phyloP scores from a whole-genome alignment of 495 filamentous ascomycete species.

The Penicillium ochrochloron region DNA sequence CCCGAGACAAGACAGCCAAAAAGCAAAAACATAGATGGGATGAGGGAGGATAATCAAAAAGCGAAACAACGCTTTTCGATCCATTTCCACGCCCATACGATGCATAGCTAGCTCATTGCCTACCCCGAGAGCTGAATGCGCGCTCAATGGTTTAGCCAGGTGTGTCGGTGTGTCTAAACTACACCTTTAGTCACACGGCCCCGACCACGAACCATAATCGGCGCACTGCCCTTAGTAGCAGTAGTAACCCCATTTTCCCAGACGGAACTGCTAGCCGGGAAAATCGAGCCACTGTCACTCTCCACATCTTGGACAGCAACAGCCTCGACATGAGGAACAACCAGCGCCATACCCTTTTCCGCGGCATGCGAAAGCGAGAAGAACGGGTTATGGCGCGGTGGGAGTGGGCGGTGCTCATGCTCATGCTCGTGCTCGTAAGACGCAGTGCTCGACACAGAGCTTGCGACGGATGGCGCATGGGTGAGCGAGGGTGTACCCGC shows the following conservation, averaged over 20 bases:
- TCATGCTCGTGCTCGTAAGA: slow-evolving; percentile 46
- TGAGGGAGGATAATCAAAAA: too few relatives aligned
- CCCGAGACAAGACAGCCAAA: too few relatives aligned
- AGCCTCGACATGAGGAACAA: slow-evolving; percentile 43
- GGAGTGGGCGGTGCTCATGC: slow-evolving; percentile 40
- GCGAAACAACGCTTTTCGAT: neutral
- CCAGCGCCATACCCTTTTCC: slow-evolving; percentile 48
- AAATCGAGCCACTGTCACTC: slow-evolving; percentile 36
- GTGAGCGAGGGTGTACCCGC: slow-evolving; percentile 37
- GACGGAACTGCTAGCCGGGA: slow-evolving; percentile 39
- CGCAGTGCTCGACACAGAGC: slow-evolving; percentile 47
- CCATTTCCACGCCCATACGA: neutral
- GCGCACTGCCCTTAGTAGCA: slow-evolving; percentile 20
- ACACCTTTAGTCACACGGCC: neutral
- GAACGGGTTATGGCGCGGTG: slow-evolving; percentile 48
- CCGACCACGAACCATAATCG: slow-evolving; percentile 14
- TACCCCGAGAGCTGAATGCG: neutral
- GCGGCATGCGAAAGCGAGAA: slow-evolving; percentile 38
- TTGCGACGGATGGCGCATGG: slow-evolving; percentile 51
- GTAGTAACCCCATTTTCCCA: slow-evolving; percentile 32
- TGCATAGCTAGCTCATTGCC: neutral
- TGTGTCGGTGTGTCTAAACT: neutral
- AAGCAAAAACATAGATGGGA: too few relatives aligned
- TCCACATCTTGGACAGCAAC: slow-evolving; percentile 20
- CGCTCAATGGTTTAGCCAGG: neutral